Evolutionary conservation across 2,329 filamentous ascomycete genomes (phyloP).

Genomic region (Aspergillus thermomutatus): DNA sequence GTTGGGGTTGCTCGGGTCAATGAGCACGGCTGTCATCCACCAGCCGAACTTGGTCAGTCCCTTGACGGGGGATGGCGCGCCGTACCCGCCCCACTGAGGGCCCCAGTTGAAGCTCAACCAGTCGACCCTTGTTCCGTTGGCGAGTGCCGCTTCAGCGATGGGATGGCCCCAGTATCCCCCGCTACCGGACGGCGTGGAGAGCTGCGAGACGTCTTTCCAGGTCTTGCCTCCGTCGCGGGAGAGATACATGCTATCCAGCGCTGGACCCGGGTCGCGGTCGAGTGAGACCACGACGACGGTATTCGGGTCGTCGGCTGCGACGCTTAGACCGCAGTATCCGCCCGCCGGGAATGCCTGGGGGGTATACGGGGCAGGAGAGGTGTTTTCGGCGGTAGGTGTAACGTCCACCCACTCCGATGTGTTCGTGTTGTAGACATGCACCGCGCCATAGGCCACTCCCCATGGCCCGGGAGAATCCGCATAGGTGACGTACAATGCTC

Average conservation of each 20-base stretch:
- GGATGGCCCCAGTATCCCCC: conserved; percentile 14
- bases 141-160: conserved; percentile 11
- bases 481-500: conserved; percentile 12
- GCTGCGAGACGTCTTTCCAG: conserved; percentile 14
- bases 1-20: conserved; percentile 9
- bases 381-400: conserved; percentile 8
- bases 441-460: conserved; percentile 8
- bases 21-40: conserved; percentile 15
- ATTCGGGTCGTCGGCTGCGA: conserved; percentile 9
- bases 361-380: conserved; percentile 6
- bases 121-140: conserved; percentile 9
- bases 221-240: conserved; percentile 11
- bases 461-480: conserved; percentile 11
- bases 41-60: conserved; percentile 15
- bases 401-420: conserved; percentile 9
- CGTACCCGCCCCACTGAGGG: conserved; percentile 12
- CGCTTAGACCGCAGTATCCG: conserved; percentile 12
- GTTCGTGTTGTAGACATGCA: conserved; percentile 11
- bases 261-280: conserved; percentile 12
- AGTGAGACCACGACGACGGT: conserved; percentile 9
- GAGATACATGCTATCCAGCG: conserved; percentile 13
- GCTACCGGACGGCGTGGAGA: conserved; percentile 11
- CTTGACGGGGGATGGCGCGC: conserved; percentile 10
- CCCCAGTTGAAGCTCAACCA: conserved; percentile 17
- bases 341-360: conserved; percentile 12